phyloP scores from a whole-genome alignment of 805 yeast genomes.

The Starmerella scarabaei region DNA sequence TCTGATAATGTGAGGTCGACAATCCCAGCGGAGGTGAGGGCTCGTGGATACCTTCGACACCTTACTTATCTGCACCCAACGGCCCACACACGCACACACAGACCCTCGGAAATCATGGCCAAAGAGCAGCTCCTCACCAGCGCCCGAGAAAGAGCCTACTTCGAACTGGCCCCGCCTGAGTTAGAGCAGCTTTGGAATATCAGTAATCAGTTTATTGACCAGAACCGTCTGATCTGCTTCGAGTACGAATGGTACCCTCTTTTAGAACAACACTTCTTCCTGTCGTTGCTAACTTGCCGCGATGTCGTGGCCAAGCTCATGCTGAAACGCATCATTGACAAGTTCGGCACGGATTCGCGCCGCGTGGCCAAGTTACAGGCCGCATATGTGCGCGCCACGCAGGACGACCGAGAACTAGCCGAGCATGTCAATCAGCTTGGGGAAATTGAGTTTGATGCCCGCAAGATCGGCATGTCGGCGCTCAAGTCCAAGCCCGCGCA shows the following conservation, averaged over 20 bases:
- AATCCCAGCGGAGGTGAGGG: no score
- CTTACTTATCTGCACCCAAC: no score
- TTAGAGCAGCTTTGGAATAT: conserved; percentile 32
- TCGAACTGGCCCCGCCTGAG: conserved; percentile 37
- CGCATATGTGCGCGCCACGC: conserved; percentile 44
- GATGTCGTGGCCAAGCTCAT: conserved; percentile 60
- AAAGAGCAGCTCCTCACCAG: conserved; percentile 40
- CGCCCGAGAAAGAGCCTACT: conserved; percentile 40
- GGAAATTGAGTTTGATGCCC: conserved; percentile 17
- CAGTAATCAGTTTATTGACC: conserved; percentile 29
- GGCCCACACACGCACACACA: no score
- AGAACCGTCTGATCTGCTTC: conserved; percentile 15
- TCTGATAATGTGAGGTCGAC: no score
- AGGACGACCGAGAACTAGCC: conserved; percentile 30
- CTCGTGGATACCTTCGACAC: no score
- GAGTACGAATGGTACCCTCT: conserved; percentile 40
- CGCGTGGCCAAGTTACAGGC: conserved; percentile 44
- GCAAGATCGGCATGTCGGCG: conserved; percentile 27
- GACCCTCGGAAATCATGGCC: no score
- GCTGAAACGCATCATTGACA: conserved; percentile 53
- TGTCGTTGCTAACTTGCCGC: conserved; percentile 46
- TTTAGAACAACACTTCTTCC: conserved; percentile 58
- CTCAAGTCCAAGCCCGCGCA: conserved; percentile 26
- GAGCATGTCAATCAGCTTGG: conserved; percentile 25
- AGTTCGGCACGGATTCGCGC: conserved; percentile 45